A percentile compares a stretch with the other conserved stretches of the same genome.
phyloP scores from a whole-genome alignment of 2,329 filamentous ascomycete species.

The Penicillium paneum region DNA sequence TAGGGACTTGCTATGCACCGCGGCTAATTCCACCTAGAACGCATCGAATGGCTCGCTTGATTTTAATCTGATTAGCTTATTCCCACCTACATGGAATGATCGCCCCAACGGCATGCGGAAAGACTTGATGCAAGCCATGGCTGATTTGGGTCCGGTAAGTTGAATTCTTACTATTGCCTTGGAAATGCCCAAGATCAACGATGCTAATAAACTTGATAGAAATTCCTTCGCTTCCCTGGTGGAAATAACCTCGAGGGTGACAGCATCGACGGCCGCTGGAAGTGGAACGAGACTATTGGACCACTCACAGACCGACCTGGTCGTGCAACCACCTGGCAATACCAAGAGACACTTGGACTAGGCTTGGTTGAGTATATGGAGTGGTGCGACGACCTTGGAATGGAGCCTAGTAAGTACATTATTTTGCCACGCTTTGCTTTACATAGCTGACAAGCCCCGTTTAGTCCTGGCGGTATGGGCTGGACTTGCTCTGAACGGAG shows the following conservation, averaged over 20 bases:
- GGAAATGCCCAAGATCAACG: too few species aligned
- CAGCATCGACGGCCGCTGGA: slow-evolving; percentile 40
- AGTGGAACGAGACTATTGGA: slow-evolving; percentile 54
- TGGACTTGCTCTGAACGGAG: slow-evolving; percentile 44
- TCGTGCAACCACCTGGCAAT: slow-evolving; percentile 41
- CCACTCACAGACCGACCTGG: slow-evolving; percentile 49
- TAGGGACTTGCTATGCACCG: accelerated
- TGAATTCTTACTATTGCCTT: too few species aligned
- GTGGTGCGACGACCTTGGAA: slow-evolving; percentile 47
- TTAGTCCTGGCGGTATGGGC: slow-evolving; percentile 44
- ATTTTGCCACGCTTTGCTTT: background rate
- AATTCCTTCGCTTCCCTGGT: slow-evolving; percentile 51
- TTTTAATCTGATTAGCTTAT: slow-evolving; percentile 54
- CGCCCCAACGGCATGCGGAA: slow-evolving; percentile 51
- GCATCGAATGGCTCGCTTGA: slow-evolving; percentile 43
- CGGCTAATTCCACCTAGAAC: slow-evolving; percentile 20
- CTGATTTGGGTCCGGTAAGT: slow-evolving; percentile 24
- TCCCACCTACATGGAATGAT: slow-evolving; percentile 54
- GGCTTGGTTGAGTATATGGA: slow-evolving; percentile 50
- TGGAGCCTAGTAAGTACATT: slow-evolving; percentile 35
- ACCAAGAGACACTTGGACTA: slow-evolving; percentile 46
- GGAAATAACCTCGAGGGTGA: slow-evolving; percentile 51
- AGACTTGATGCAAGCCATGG: slow-evolving; percentile 48
- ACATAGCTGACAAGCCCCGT: background rate
- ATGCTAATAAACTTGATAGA: slow-evolving; percentile 18